Percentiles rank a stretch among this genome's conserved stretches.
phyloP scores from a whole-genome alignment of 2,329 filamentous ascomycete species.

The Talaromyces sp. region DNA sequence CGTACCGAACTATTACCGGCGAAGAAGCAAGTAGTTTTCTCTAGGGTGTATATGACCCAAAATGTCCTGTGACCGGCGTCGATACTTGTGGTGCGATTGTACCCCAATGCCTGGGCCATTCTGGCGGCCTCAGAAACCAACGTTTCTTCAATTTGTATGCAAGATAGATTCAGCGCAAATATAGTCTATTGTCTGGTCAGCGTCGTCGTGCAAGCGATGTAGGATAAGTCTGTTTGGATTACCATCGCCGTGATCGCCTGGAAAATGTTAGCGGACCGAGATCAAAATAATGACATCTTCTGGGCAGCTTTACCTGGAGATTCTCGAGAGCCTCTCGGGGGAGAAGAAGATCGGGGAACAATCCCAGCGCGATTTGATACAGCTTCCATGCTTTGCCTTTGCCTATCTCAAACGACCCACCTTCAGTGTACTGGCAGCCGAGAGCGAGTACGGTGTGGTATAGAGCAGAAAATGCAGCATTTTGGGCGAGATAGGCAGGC shows the following conservation, averaged over 20 bases:
- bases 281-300: not conserved
- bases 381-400: slow-evolving; percentile 36
- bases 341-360: slow-evolving; percentile 29
- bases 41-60: slow-evolving; percentile 37
- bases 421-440: slow-evolving; percentile 30
- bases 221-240: slow-evolving; percentile 5
- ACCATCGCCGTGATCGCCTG: slow-evolving; percentile 11
- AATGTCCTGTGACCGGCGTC: slow-evolving; percentile 24
- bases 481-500: slow-evolving; percentile 16
- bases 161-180: slow-evolving; percentile 30
- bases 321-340: slow-evolving; percentile 14
- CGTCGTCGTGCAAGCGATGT: not conserved
- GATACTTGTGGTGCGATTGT: slow-evolving; percentile 19
- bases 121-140: slow-evolving; percentile 29
- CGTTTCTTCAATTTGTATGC: slow-evolving; percentile 28
- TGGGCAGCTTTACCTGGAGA: slow-evolving; percentile 3
- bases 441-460: slow-evolving; percentile 36
- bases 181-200: slow-evolving; percentile 22
- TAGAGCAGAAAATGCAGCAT: slow-evolving; percentile 31
- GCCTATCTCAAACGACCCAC: slow-evolving; percentile 34
- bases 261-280: not conserved
- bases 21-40: slow-evolving; percentile 31
- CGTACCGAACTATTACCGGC: slow-evolving; percentile 27
- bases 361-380: slow-evolving; percentile 31
- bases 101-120: slow-evolving; percentile 26